Evolutionary conservation across 129 eudicot species (phyloP), one percentile per base, ranked within the genome.

Genomic region (Escallonia herrerae): DNA sequence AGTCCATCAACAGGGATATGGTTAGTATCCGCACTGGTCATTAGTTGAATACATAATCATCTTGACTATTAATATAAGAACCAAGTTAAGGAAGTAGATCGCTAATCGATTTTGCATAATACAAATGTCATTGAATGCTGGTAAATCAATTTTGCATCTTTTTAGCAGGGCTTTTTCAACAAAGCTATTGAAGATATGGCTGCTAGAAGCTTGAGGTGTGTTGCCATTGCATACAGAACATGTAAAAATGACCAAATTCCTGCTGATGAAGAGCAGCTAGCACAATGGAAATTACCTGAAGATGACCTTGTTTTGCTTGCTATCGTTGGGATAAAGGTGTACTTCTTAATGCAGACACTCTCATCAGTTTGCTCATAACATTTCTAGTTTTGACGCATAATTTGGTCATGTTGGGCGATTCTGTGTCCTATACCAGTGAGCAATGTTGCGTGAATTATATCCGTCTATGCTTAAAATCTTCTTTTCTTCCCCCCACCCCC

Each of bases 261-360:
- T 15, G 72, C 76, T 45, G 87, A 85, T 8, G 90, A 82, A 77
- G 88, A 77, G 61, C 77, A 79, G 60, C 73, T 79, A 48, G 76
- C 82, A 7, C 73, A 80, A 49, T 91, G 97, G 97, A 61, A 12
- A 56, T 69, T 91, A 71, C 97, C 97, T 40, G 97, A 91, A 64
- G 82, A 91, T 69, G 77, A 83, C 67, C 95, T 91, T 68, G 74
- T 87, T 68, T 65, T 91, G 81, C 81, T 91, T 65, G 88, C 84
- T 37, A 85, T 91, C 77, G 85, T 91, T 72, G 97, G 97, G 58
- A 87, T 91, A 73, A 87, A 87, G 96, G 97, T 91, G 76, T 43
- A 41, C 15, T 1, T n/a, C 39, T 53, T 10, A 13, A 11, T 0
- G 7, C 49, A 45, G 9, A 45, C 49, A 45, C 7, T 5, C 49